Evolutionary conservation across 2,329 filamentous ascomycete genomes (phyloP).

Genomic region (Pseudodiploospora longispora): DNA sequence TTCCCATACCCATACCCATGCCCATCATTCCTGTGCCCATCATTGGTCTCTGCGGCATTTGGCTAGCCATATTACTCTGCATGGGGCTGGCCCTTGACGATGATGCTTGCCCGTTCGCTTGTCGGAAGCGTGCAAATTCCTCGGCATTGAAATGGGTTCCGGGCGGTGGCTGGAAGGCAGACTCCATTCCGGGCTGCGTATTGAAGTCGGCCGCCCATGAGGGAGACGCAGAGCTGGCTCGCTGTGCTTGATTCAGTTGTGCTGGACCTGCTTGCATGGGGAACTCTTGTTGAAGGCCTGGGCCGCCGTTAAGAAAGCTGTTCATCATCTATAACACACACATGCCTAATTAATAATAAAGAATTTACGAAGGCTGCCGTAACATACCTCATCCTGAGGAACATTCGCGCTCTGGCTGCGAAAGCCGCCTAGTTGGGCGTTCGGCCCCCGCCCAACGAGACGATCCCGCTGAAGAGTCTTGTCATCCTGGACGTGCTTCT

Average conservation of each 20-base stretch:
- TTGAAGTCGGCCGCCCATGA: slow-evolving; percentile 46
- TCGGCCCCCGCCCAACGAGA: slow-evolving; percentile 66
- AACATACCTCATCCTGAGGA: slow-evolving; percentile 62
- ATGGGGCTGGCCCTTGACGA: slow-evolving; percentile 49
- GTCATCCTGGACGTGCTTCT: slow-evolving; percentile 94
- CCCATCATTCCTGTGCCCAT: slow-evolving; percentile 48
- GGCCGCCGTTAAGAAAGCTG: slow-evolving; percentile 77
- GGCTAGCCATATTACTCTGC: slow-evolving; percentile 43
- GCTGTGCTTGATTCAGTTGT: slow-evolving; percentile 42
- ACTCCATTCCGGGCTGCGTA: slow-evolving; percentile 61
- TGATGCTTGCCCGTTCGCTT: slow-evolving; percentile 52
- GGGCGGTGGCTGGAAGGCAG: slow-evolving; percentile 53
- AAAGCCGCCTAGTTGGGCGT: slow-evolving; percentile 66
- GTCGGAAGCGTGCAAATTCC: slow-evolving; percentile 83
- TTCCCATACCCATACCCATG: slow-evolving; percentile 40
- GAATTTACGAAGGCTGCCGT: slow-evolving; percentile 5
- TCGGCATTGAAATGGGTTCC: slow-evolving; percentile 64
- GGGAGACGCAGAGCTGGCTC: slow-evolving; percentile 46
- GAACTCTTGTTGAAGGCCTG: slow-evolving; percentile 47
- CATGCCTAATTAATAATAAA: slow-evolving; percentile 20
- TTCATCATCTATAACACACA: slow-evolving; percentile 67
- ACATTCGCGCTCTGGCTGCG: slow-evolving; percentile 61
- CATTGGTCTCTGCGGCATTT: slow-evolving; percentile 49
- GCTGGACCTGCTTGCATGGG: slow-evolving; percentile 38
- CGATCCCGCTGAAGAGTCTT: slow-evolving; percentile 90